Conservation (phyloP, 1,139 yeast species). For the Suhomyces bokatorum region DNA sequence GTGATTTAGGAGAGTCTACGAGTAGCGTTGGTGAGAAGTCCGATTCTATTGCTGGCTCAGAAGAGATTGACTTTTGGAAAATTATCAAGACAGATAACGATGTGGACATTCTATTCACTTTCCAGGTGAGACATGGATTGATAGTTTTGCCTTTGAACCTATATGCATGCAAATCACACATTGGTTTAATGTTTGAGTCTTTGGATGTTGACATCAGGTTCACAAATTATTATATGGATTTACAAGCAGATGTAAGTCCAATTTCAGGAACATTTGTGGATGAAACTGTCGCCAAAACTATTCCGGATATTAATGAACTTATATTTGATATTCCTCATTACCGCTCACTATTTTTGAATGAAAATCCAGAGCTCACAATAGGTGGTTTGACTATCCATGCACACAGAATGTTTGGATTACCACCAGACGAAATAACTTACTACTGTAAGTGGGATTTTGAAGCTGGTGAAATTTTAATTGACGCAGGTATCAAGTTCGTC, state of each 20-base stretch:
- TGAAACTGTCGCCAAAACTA: conserved; percentile 13
- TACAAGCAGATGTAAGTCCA: conserved; percentile 60
- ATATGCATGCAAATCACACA: conserved; percentile 63
- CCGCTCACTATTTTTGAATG: conserved; percentile 19
- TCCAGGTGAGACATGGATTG: conserved; percentile 69
- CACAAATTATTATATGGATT: conserved; percentile 91
- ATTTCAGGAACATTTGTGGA: conserved; percentile 36
- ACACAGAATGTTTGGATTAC: conserved; percentile 89
- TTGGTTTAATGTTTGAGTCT: conserved; percentile 63
- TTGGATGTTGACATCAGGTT: conserved; percentile 79
- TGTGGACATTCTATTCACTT: conserved; percentile 71
- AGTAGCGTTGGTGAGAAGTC: conserved; percentile 1
- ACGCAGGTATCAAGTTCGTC: conserved; percentile 52
- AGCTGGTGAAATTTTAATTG: conserved; percentile 56
- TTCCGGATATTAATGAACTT: conserved; percentile 13
- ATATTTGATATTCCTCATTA: conserved; percentile 32
- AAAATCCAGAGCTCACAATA: conserved; percentile 48
- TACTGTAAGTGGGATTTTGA: conserved; percentile 88
- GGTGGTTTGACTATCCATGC: conserved; percentile 76
- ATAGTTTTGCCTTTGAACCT: conserved; percentile 70
- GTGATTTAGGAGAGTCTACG: conserved; percentile 1
- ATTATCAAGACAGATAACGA: conserved; percentile 64
- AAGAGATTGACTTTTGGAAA: conserved; percentile 38
- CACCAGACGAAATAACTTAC: conserved; percentile 85
- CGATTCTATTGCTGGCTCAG: background rate